Conservation (phyloP, 2,329 filamentous ascomycete genomes). For the Magnaporthiopsis rhizophila region DNA sequence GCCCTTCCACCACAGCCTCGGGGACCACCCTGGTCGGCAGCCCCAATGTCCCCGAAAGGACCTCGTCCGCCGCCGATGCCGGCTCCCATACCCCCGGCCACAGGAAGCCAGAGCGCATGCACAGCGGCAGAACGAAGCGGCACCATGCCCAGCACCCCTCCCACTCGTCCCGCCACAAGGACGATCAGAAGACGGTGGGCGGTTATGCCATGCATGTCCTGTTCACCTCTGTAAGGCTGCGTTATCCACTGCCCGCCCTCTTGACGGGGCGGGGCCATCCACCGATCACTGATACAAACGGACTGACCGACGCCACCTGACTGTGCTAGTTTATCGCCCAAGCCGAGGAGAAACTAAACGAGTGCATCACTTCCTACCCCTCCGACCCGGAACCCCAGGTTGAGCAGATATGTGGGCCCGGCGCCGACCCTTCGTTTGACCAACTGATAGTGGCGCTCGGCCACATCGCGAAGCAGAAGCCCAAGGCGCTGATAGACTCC, state of each 20-base stretch:
- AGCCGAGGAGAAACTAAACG: slow-evolving; percentile 92
- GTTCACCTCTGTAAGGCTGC: slow-evolving; percentile 69
- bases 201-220: slow-evolving; percentile 96
- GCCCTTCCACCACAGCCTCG: slow-evolving; percentile 30
- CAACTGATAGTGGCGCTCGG: slow-evolving; percentile 89
- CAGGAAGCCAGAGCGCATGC: slow-evolving; percentile 51
- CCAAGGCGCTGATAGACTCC: slow-evolving; percentile 89
- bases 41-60: slow-evolving; percentile 32
- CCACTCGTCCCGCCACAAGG: slow-evolving; percentile 62
- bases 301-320: not conserved
- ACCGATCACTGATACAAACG: not conserved
- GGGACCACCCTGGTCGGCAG: slow-evolving; percentile 10
- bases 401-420: slow-evolving; percentile 83
- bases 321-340: slow-evolving; percentile 69
- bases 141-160: slow-evolving; percentile 70
- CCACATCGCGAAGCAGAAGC: slow-evolving; percentile 88
- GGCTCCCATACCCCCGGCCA: slow-evolving; percentile 33
- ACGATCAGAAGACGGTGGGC: slow-evolving; percentile 86
- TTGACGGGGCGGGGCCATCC: too few relatives aligned
- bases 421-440: slow-evolving; percentile 82
- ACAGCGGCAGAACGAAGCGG: slow-evolving; percentile 57
- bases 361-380: slow-evolving; percentile 68
- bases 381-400: slow-evolving; percentile 77
- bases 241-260: not conserved
- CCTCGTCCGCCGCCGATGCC: slow-evolving; percentile 38